Evolutionary conservation across 306 rosid species (phyloP), one percentile per base, ranked within the genome.

Genomic region (Chamaecrista fasciculata): DNA sequence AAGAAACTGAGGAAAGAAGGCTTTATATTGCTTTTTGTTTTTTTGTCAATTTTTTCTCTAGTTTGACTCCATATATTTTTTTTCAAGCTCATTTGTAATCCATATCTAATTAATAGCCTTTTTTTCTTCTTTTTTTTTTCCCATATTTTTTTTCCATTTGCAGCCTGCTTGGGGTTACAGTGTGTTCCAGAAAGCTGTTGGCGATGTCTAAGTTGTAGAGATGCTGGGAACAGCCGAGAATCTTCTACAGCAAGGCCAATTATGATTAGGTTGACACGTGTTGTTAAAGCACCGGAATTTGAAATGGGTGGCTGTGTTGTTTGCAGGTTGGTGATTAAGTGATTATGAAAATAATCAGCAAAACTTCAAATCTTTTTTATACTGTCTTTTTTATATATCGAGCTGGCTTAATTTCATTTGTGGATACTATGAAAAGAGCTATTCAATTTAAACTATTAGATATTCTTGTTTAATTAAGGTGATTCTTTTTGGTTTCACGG

Each of bases 281-380:
- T 87, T 33, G 97, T 91, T 67, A 87, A 87, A 77, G 83, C 87
- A 26, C 95, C 97, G 3, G 97, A 91, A 21, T 82, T 72, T 78
- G 95, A 89, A 77, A 89, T 89, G 80, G 99, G 99, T 53, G 99
- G 99, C 67, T 95, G 99, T 66, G 96, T 91, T 75, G 89, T 95
- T 71, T 95, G 99, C 86, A 91, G 96, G 99, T 94, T 65, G 70
- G 83, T 65, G 78, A 50, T 75, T 51, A 28, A 28, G 28, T 19
- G 51, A 49, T 78, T 60, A 37, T 12, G 20, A 4, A 29, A 55
- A 26, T 24, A 34, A n/a, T n/a, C n/a, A 56, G 42, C 29, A 62
- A 40, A 29, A 48, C 63, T n/a, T n/a, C n/a, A n/a, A n/a, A n/a
- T n/a, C n/a, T n/a, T n/a, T n/a, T n/a, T n/a, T n/a, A n/a, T n/a